Conservation (phyloP, 1,284 basidiomycete species). For the Leccinum pachyderme region DNA sequence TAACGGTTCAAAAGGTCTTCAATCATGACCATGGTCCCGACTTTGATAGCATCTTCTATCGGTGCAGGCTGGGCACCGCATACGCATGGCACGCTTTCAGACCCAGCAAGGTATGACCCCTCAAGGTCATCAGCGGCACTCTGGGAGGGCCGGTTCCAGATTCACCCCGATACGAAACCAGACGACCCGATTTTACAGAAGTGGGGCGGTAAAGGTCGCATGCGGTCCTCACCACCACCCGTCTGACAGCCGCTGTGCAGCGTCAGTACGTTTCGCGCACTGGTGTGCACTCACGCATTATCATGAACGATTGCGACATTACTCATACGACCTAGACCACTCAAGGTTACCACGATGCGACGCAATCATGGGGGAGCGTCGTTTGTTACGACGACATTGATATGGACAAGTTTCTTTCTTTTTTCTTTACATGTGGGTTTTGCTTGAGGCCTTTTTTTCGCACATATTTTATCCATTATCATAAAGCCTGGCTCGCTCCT, state of each 20-base stretch:
- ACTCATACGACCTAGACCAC: constrained; percentile 11
- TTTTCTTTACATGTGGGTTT: neutral
- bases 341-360: constrained; percentile 9
- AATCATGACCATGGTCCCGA: constrained; percentile 87
- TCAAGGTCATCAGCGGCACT: constrained; percentile 76
- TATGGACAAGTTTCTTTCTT: neutral
- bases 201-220: constrained; percentile 34
- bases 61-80: constrained; percentile 76
- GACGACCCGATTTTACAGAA: constrained; percentile 46
- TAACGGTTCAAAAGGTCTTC: constrained; percentile 42
- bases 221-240: constrained; percentile 14
- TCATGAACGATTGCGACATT: constrained; percentile 7
- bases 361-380: neutral
- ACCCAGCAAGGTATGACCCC: constrained; percentile 76
- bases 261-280: neutral
- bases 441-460: neutral
- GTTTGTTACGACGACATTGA: neutral
- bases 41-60: constrained; percentile 80
- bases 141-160: constrained; percentile 79
- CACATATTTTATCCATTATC: constrained; percentile 28
- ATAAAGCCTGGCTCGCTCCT: constrained; percentile 11
- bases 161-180: constrained; percentile 78
- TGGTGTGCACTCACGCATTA: constrained; percentile 1
- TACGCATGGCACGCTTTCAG: constrained; percentile 56
- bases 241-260: constrained; percentile 16